Percentiles rank a stretch among this genome's conserved stretches.
Conservation (phyloP, 352 stramenopile genomes). For the Peronospora farinosa region DNA sequence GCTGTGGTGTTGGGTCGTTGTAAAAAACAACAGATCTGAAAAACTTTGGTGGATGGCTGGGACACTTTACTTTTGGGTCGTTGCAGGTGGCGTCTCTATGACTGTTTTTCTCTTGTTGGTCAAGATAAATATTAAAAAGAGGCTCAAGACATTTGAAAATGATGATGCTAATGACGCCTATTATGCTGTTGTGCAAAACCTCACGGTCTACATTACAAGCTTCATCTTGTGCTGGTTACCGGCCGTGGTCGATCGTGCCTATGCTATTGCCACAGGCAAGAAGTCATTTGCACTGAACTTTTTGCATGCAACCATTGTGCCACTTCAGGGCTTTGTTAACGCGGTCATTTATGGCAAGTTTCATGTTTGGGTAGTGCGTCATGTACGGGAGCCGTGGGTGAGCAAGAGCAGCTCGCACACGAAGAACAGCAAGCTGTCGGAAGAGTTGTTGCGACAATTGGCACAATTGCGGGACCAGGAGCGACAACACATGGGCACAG, state of each 20-base stretch:
- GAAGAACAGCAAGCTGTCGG: slow-evolving; percentile 39
- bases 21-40: slow-evolving; percentile 37
- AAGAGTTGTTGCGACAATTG: slow-evolving; percentile 34
- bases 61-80: slow-evolving; percentile 71
- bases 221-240: slow-evolving; percentile 82
- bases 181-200: slow-evolving; percentile 74
- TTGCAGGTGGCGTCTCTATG: slow-evolving; percentile 50
- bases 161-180: slow-evolving; percentile 71
- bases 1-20: slow-evolving; percentile 73
- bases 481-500: slow-evolving; percentile 59
- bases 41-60: slow-evolving; percentile 73
- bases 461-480: slow-evolving; percentile 38
- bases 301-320: slow-evolving; percentile 72
- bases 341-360: slow-evolving; percentile 85
- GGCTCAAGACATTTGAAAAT: slow-evolving; percentile 66
- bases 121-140: slow-evolving; percentile 72
- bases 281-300: slow-evolving; percentile 60
- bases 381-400: slow-evolving; percentile 39
- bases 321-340: slow-evolving; percentile 78
- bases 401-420: slow-evolving; percentile 27
- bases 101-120: slow-evolving; percentile 58
- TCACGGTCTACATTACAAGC: slow-evolving; percentile 72
- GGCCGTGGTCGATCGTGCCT: slow-evolving; percentile 56
- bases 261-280: slow-evolving; percentile 48
- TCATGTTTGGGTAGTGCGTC: slow-evolving; percentile 68